Base-by-base conservation (phyloP, 495 filamentous ascomycete genomes). In the Annulohypoxylon nitens region DNA sequence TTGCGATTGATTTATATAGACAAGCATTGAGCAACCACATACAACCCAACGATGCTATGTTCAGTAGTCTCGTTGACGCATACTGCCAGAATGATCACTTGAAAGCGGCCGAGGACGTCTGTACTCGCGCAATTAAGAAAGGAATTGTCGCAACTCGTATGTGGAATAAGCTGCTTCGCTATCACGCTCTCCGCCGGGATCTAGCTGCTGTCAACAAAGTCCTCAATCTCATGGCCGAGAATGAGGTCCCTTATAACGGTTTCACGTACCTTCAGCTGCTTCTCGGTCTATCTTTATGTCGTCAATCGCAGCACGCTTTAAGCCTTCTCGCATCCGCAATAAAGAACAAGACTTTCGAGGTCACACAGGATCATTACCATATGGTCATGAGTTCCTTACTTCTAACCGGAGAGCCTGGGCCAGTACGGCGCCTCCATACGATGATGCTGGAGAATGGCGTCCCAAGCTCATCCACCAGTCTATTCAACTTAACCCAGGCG, bases 231-330 rank as follows among this genome's bases (percentile, higher is more conserved):
- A 97, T 97, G 90, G 81, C 86, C 39, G 75, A 83, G 4, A 76
- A 83, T 3, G 77, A 81, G 0, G 76, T 97, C 26, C 80, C 81
- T n/a, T 87, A 89, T 61, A 86, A 97, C 79, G 81, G 81, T 14
- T 86, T 88, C 76, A 95, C 95, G 7, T 95, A 95, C 78, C 87
- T 86, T 34, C 87, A 91, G 66, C 80, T 97, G 37, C 91, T 98
- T 79, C 85, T 90, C 55, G 87, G 87, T n/a, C 82, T 97, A 30
- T 82, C 85, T 6, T 76, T 91, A 61, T 80, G 86, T 60, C 81
- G 85, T 6, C 88, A 90, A 75, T 84, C 92, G 9, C 85, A 89
- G 59, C 85, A 87, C 69, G 96, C 95, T 3, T 84, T 87, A 30
- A 82, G 83, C 50, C 89, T 96, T 43, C 82, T 98, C 33, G 78